Conservation (phyloP, 2,329 filamentous ascomycete species). For the Ascocoryne sarcoides region DNA sequence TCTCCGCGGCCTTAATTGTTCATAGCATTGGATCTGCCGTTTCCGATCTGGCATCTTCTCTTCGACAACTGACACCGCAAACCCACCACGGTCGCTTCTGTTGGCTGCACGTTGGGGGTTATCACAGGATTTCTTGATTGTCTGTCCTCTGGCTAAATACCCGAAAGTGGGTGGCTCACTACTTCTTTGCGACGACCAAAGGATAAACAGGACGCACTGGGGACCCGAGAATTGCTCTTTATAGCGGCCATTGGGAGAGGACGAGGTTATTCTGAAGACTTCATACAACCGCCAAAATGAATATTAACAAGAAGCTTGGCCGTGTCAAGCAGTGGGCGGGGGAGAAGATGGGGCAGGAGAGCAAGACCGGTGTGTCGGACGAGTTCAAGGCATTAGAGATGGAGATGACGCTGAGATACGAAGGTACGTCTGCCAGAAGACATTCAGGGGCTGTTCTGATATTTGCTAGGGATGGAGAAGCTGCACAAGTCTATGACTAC, state of each 20-base stretch:
- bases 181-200: constrained; percentile 5
- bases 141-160: constrained; percentile 12
- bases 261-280: not conserved
- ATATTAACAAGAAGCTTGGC: constrained; percentile 71
- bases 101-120: no score
- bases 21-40: constrained; percentile 7
- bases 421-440: constrained; percentile 50
- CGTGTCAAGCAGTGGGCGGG: constrained; percentile 97
- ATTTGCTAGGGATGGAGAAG: constrained; percentile 72
- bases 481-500: constrained; percentile 77
- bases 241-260: not conserved
- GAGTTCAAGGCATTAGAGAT: constrained; percentile 85
- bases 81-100: constrained; percentile 9
- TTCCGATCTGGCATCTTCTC: constrained; percentile 4
- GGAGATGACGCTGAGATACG: constrained; percentile 83
- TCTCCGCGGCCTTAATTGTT: constrained; percentile 7
- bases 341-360: constrained; percentile 89
- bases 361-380: constrained; percentile 77
- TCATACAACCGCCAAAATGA: constrained; percentile 23
- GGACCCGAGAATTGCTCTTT: no score
- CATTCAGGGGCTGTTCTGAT: constrained; percentile 10
- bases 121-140: no score
- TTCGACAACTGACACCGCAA: no score
- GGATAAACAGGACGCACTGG: no score
- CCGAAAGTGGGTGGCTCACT: constrained; percentile 9